Evolutionary conservation across 345 rosid species (phyloP).

Genomic region (Salix dunnii): DNA sequence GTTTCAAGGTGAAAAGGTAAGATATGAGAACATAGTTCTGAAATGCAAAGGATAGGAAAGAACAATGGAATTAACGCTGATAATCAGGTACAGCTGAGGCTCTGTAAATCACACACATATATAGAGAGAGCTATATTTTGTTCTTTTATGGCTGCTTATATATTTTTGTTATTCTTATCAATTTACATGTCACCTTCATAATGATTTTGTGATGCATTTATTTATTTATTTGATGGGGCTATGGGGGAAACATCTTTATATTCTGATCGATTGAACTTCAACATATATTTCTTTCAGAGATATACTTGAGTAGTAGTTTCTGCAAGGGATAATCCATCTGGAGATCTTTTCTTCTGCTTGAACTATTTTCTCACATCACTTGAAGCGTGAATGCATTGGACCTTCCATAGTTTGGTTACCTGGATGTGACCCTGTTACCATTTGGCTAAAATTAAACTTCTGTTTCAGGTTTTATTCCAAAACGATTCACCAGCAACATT

Average conservation of each 20-base stretch:
- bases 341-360: neutral
- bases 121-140: neutral
- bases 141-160: neutral
- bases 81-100: neutral
- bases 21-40: neutral
- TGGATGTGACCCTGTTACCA: neutral
- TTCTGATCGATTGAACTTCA: neutral
- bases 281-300: neutral
- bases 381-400: neutral
- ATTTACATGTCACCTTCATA: neutral
- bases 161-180: neutral
- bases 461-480: constrained; percentile 85
- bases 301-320: neutral
- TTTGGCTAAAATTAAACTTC: constrained; percentile 9
- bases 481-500: constrained; percentile 96
- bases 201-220: neutral
- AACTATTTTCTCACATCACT: neutral
- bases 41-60: neutral
- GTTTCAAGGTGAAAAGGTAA: neutral
- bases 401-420: neutral
- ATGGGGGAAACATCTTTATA: neutral
- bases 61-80: neutral
- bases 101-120: neutral
- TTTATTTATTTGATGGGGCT: neutral
- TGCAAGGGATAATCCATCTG: neutral